Conservation (phyloP, 495 filamentous ascomycete species). For the Elasticomyces elasticus region DNA sequence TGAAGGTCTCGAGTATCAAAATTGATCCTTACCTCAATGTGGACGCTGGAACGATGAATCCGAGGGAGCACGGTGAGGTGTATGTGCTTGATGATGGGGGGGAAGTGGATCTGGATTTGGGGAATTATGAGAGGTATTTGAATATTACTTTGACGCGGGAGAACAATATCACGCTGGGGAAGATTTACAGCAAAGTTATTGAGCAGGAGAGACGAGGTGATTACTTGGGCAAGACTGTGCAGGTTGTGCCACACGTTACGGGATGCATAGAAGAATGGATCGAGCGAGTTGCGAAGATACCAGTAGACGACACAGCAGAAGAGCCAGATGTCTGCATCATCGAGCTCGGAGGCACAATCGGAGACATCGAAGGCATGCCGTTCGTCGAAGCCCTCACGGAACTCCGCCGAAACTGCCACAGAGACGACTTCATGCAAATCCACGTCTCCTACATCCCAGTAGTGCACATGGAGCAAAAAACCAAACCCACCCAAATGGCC, state of each 20-base stretch:
- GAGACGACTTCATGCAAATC: constrained; percentile 75
- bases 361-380: constrained; percentile 84
- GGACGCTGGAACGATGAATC: constrained; percentile 76
- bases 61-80: constrained; percentile 68
- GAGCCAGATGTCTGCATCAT: constrained; percentile 91
- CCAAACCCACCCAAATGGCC: constrained; percentile 88
- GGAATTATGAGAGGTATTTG: constrained; percentile 87
- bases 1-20: constrained; percentile 61
- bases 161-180: constrained; percentile 92
- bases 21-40: constrained; percentile 81
- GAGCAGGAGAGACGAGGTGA: constrained; percentile 66
- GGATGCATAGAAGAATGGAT: constrained; percentile 91
- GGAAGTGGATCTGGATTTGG: constrained; percentile 85
- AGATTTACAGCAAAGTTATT: constrained; percentile 85
- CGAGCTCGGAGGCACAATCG: constrained; percentile 67
- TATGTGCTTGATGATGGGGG: constrained; percentile 68
- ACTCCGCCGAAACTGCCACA: constrained; percentile 59
- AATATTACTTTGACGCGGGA: constrained; percentile 62
- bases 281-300: constrained; percentile 70
- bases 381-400: constrained; percentile 84
- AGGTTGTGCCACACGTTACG: constrained; percentile 86
- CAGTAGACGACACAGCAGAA: constrained; percentile 73
- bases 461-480: constrained; percentile 76
- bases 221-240: constrained; percentile 87
- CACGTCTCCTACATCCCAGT: constrained; percentile 74